Evolutionary conservation across 2,329 filamentous ascomycete genomes (phyloP).

Genomic region (Cladosporium halotolerans): DNA sequence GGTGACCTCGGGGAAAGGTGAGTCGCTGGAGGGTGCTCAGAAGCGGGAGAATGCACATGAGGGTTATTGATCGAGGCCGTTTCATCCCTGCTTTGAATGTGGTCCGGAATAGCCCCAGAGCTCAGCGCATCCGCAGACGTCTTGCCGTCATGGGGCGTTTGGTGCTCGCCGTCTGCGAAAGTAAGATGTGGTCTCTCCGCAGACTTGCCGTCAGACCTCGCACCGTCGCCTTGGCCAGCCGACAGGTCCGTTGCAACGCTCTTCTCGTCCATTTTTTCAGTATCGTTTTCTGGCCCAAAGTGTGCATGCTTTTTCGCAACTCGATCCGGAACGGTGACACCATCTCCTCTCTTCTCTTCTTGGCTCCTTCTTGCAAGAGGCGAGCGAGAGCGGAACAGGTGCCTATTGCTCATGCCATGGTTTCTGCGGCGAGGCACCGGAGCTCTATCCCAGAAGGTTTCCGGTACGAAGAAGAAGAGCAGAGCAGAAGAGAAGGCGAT

Average conservation of each 20-base stretch:
- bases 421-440: slow-evolving; percentile 43
- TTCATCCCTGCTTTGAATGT: slow-evolving; percentile 4
- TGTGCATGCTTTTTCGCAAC: slow-evolving; percentile 16
- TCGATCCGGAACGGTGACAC: neutral
- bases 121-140: neutral
- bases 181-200: neutral
- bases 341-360: neutral
- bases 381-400: neutral
- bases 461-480: slow-evolving; percentile 85
- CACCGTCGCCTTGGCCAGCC: neutral
- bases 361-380: neutral
- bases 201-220: neutral
- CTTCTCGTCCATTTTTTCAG: slow-evolving; percentile 5
- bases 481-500: slow-evolving; percentile 64
- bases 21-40: neutral
- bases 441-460: slow-evolving; percentile 91
- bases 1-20: neutral
- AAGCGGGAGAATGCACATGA: neutral
- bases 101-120: neutral
- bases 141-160: neutral
- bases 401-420: neutral
- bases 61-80: neutral
- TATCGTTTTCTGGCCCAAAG: slow-evolving; percentile 15
- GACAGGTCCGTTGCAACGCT: neutral
- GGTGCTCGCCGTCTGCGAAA: neutral